phyloP scores from a whole-genome alignment of 2,329 filamentous ascomycete genomes.

The Zalaria obscura region DNA sequence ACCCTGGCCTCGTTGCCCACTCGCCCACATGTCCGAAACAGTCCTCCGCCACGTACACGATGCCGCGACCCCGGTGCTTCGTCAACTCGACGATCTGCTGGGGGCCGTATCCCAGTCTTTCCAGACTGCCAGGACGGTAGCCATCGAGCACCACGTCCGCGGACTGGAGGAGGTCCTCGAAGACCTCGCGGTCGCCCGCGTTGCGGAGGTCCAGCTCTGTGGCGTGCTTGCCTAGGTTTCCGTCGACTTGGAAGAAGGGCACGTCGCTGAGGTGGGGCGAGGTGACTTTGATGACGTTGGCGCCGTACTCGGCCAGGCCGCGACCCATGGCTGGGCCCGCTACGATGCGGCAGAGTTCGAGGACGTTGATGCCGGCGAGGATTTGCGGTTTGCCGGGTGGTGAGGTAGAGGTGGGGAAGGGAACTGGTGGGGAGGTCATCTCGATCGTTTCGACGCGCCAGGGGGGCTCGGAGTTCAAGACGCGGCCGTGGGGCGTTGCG shows the following conservation, averaged over 20 bases:
- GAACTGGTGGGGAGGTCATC: conserved; percentile 10
- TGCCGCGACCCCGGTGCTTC: conserved; percentile 24
- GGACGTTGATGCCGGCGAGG: conserved; percentile 51
- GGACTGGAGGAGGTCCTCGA: conserved; percentile 28
- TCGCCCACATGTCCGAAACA: conserved; percentile 40
- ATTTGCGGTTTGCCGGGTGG: conserved; percentile 18
- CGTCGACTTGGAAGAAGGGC: conserved; percentile 27
- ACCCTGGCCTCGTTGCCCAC: conserved; percentile 32
- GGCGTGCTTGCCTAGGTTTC: conserved; percentile 39
- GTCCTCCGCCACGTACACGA: conserved; percentile 38
- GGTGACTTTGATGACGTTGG: conserved; percentile 59
- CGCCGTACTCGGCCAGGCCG: conserved; percentile 61
- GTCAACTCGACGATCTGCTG: conserved; percentile 27
- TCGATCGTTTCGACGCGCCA: conserved; percentile 9
- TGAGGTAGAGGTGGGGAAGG: conserved; percentile 4
- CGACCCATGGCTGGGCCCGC: conserved; percentile 60
- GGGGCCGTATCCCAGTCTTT: conserved; percentile 31
- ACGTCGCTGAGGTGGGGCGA: conserved; percentile 50
- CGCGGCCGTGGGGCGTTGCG: conserved; percentile 11
- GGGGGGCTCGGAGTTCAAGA: not conserved
- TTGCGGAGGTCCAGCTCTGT: conserved; percentile 28
- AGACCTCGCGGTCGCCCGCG: conserved; percentile 22
- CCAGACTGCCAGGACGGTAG: conserved; percentile 33
- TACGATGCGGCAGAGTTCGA: conserved; percentile 64
- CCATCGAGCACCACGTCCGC: conserved; percentile 38